Evolutionary conservation across 257 asterid species (phyloP), one percentile per base, ranked within the genome.

Genomic region (Solanum commersonii): DNA sequence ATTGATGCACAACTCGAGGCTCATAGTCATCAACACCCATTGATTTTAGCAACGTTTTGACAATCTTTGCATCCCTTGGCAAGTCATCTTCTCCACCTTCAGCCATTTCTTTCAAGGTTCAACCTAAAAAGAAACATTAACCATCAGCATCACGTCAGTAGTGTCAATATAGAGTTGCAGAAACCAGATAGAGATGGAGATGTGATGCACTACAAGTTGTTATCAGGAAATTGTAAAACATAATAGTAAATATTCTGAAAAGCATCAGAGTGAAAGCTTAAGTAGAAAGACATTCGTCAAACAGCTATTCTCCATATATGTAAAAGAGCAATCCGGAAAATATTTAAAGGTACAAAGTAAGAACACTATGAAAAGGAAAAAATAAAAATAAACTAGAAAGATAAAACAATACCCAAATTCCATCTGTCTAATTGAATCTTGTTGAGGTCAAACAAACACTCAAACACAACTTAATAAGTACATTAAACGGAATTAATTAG

Each of bases 21-120:
- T 96, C 98, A 18, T 94, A 94, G 25, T 96, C 98, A 10, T 95
- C 96, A 16, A 96, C 98, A 27, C 95, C 94, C 99, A 96, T 94
- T n/a, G 98, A 95, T 91, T 94, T 96, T 81, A 96, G 90, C 56
- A 96, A 89, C 8, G 95, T 94, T 91, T 96, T 96, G 22, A 96
- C 95, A 42, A 95, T 92, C 92, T 93, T 95, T 12, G 98, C 99
- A 92, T 96, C 99, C 89, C 95, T 93, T 1, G 99, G 99, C 90
- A 94, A 90, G 70, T 92, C 97, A 13, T 94, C 95, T 40, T 95
- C 98, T 83, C 93, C 98, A 25, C 94, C 94, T 18, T 96, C 98
- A 3, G 94, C 95, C 98, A 94, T 95, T 56, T 87, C 40, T 60
- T 89, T 71, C 85, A 31, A 46, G 27, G 70, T 49, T 82, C 42